These are phyloP conservation scores for Ganoderma multipileum DNA, from an alignment of 1,284 basidiomycete species.

Conservation along the genomic window DNA sequence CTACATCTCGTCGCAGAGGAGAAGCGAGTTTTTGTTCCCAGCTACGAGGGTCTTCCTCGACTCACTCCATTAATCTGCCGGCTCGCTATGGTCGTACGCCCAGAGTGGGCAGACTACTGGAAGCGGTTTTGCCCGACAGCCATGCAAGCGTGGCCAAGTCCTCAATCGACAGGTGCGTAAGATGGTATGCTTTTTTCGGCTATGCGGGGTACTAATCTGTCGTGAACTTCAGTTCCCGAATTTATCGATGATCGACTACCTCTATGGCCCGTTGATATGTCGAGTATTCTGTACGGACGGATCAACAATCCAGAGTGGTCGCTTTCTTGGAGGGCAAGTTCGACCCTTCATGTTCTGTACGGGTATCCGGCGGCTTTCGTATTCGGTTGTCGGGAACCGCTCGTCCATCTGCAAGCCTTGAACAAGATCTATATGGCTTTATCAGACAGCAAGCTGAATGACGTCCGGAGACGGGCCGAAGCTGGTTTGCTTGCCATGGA, in stretches of 20 bases:
- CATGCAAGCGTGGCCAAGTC: slow-evolving; percentile 61
- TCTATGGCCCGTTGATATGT: slow-evolving; percentile 73
- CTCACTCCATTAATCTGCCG: slow-evolving; percentile 72
- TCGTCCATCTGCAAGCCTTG: slow-evolving; percentile 56
- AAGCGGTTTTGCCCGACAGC: slow-evolving; percentile 74
- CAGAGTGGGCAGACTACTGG: slow-evolving; percentile 92
- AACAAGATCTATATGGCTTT: slow-evolving; percentile 62
- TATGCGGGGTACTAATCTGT: not conserved
- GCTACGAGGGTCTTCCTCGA: slow-evolving; percentile 60
- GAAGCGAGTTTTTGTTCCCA: slow-evolving; percentile 60
- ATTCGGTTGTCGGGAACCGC: slow-evolving; percentile 64
- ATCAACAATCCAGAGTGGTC: slow-evolving; percentile 73
- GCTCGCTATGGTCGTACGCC: slow-evolving; percentile 70
- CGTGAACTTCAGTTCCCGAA: slow-evolving; percentile 43
- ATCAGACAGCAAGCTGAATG: slow-evolving; percentile 55
- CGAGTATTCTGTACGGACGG: slow-evolving; percentile 66
- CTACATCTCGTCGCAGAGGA: slow-evolving; percentile 83
- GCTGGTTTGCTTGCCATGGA: slow-evolving; percentile 71
- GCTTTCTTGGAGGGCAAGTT: slow-evolving; percentile 58
- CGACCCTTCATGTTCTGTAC: slow-evolving; percentile 56
- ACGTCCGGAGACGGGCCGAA: slow-evolving; percentile 68
- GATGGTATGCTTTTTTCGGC: slow-evolving; percentile 1
- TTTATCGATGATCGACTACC: slow-evolving; percentile 70
- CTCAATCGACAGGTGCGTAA: slow-evolving; percentile 51
- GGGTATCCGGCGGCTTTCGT: slow-evolving; percentile 62